Evolutionary conservation across 208 protist species (phyloP).

Genomic region (Leishmania turanica): DNA sequence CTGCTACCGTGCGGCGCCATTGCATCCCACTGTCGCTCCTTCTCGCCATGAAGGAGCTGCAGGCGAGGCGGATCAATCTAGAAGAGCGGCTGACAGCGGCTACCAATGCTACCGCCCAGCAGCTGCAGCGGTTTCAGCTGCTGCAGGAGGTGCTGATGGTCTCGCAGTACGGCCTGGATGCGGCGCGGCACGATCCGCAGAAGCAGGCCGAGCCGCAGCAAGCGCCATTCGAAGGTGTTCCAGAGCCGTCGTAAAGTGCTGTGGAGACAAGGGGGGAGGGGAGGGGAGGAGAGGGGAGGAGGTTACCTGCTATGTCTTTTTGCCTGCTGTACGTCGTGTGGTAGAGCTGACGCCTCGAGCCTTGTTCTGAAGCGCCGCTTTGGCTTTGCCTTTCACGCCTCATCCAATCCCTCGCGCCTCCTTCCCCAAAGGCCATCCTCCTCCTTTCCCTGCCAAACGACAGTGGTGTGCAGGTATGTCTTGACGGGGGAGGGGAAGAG

Average conservation of each 20-base stretch:
- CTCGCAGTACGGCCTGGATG: constrained; percentile 40
- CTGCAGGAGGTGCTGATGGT: constrained; percentile 52
- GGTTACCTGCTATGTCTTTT: constrained; percentile 1
- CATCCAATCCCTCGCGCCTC: neutral
- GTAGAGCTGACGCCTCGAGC: neutral
- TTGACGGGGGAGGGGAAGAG: too few relatives aligned
- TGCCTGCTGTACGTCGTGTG: neutral
- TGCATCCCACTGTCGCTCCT: constrained; percentile 17
- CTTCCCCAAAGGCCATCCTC: too few relatives aligned
- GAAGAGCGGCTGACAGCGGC: constrained; percentile 35
- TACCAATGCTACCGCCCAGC: constrained; percentile 11
- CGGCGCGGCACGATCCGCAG: constrained; percentile 13
- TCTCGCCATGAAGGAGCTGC: constrained; percentile 27
- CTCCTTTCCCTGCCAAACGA: neutral
- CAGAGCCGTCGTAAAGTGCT: neutral
- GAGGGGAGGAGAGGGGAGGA: neutral
- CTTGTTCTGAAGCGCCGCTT: neutral
- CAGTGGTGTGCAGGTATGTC: neutral
- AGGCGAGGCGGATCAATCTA: constrained; percentile 27
- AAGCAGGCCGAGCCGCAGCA: neutral
- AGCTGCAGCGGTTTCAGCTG: constrained; percentile 48
- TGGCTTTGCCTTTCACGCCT: neutral
- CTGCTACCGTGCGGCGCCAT: neutral
- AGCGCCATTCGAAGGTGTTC: neutral
- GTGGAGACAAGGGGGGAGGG: neutral